Conservation (phyloP, 2,329 filamentous ascomycete species). For the Chrysoporthe deuterocubensis region DNA sequence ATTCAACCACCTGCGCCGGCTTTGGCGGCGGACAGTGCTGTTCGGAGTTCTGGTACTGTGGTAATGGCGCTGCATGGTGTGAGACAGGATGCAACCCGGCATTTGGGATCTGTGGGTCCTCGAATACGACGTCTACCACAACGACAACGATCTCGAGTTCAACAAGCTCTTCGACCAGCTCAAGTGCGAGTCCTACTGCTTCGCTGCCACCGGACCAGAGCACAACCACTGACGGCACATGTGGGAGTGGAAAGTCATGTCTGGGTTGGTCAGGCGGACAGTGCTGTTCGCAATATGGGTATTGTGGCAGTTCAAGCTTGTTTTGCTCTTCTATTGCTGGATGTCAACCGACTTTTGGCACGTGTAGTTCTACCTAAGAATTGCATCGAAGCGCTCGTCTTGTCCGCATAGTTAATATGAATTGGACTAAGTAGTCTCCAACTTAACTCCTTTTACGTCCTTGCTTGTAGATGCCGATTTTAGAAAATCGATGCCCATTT, state of each 20-base stretch:
- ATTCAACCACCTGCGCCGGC: conserved; percentile 6
- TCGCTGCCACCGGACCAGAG: conserved; percentile 15
- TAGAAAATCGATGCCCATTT: no score
- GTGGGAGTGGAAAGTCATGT: conserved; percentile 20
- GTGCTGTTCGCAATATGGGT: conserved; percentile 24
- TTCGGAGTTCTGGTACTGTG: conserved; percentile 15
- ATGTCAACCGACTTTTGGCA: conserved; percentile 22
- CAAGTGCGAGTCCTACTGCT: conserved; percentile 5
- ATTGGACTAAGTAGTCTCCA: no score
- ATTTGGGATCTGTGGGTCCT: conserved; percentile 11
- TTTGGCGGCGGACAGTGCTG: conserved; percentile 10
- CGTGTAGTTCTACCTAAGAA: conserved; percentile 7
- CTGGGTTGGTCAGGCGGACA: conserved; percentile 18
- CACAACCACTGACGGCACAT: conserved; percentile 14
- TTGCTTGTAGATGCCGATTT: no score
- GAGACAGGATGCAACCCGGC: conserved; percentile 1
- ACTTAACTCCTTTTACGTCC: no score
- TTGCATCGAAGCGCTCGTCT: not conserved
- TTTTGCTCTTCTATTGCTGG: conserved; percentile 17
- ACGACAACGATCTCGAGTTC: not conserved
- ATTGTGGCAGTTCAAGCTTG: conserved; percentile 13
- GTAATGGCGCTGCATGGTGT: conserved; percentile 4
- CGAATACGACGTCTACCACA: not conserved
- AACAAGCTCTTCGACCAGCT: conserved; percentile 7
- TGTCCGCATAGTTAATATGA: no score